Conservation (phyloP, 2,329 filamentous ascomycete species). For the Colletotrichum graminicola region DNA sequence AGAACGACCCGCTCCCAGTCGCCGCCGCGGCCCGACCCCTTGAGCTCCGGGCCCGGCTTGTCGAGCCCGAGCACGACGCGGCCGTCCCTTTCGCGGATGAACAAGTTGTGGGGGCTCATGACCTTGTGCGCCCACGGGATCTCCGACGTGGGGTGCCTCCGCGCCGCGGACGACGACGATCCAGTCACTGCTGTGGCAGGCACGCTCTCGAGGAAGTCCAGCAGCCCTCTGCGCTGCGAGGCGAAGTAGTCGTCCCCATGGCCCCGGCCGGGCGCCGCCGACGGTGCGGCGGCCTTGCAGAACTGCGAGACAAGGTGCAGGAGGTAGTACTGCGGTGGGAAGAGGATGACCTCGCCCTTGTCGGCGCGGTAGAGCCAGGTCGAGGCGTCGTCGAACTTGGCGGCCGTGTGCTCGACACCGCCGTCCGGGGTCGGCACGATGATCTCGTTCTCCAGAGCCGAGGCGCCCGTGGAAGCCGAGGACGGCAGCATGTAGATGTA, state of each 20-base stretch:
- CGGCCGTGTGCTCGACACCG: slow-evolving; percentile 75
- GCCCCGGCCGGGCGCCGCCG: slow-evolving; percentile 44
- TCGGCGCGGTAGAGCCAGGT: slow-evolving; percentile 77
- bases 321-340: slow-evolving; percentile 89
- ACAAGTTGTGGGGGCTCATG: slow-evolving; percentile 67
- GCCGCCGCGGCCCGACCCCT: slow-evolving; percentile 61
- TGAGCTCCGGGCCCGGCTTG: slow-evolving; percentile 68
- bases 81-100: slow-evolving; percentile 59
- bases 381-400: slow-evolving; percentile 78
- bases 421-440: slow-evolving; percentile 80
- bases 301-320: slow-evolving; percentile 69
- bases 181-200: slow-evolving; percentile 54
- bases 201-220: slow-evolving; percentile 63
- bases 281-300: slow-evolving; percentile 55
- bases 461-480: slow-evolving; percentile 49
- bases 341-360: slow-evolving; percentile 80
- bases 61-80: slow-evolving; percentile 68
- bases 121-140: slow-evolving; percentile 72
- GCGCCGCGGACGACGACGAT: slow-evolving; percentile 45
- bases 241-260: slow-evolving; percentile 54
- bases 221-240: slow-evolving; percentile 64
- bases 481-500: slow-evolving; percentile 90
- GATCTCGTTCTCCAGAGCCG: slow-evolving; percentile 60
- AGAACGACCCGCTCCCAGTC: slow-evolving; percentile 72
- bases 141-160: slow-evolving; percentile 55